These are phyloP conservation scores for Pittosporum tobira DNA, from an alignment of 129 eudicot genomes.

Conservation along the genomic window DNA sequence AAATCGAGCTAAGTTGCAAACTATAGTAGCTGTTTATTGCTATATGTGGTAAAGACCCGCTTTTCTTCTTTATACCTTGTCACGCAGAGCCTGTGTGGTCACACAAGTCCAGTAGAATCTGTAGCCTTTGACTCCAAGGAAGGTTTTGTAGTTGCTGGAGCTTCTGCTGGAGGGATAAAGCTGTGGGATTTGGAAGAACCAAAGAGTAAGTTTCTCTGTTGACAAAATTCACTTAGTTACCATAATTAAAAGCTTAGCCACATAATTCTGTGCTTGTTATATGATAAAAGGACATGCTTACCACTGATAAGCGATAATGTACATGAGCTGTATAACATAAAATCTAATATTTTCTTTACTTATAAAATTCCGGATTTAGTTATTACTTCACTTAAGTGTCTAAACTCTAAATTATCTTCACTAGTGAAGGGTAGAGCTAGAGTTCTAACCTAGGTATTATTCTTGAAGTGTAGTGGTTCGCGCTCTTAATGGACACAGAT, in stretches of 20 bases:
- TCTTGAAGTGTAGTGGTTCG: slow-evolving; percentile 65
- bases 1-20: background rate
- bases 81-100: slow-evolving; percentile 73
- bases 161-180: slow-evolving; percentile 77
- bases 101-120: slow-evolving; percentile 89
- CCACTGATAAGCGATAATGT: background rate
- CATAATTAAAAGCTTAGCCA: background rate
- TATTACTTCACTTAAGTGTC: background rate
- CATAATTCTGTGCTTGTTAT: background rate
- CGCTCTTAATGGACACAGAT: slow-evolving; percentile 76
- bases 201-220: slow-evolving; percentile 46
- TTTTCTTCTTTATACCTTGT: slow-evolving; percentile 4
- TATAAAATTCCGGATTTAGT: no score
- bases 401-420: background rate
- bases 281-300: background rate
- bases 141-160: slow-evolving; percentile 81
- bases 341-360: no score
- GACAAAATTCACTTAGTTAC: background rate
- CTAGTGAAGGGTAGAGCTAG: background rate
- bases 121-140: slow-evolving; percentile 81
- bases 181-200: slow-evolving; percentile 91
- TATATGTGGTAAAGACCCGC: background rate
- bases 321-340: background rate
- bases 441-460: slow-evolving; percentile 25
- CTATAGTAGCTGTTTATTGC: background rate